Evolutionary conservation across 768 basidiomycete genomes (phyloP).

Genomic region (Myochromella boudieri): DNA sequence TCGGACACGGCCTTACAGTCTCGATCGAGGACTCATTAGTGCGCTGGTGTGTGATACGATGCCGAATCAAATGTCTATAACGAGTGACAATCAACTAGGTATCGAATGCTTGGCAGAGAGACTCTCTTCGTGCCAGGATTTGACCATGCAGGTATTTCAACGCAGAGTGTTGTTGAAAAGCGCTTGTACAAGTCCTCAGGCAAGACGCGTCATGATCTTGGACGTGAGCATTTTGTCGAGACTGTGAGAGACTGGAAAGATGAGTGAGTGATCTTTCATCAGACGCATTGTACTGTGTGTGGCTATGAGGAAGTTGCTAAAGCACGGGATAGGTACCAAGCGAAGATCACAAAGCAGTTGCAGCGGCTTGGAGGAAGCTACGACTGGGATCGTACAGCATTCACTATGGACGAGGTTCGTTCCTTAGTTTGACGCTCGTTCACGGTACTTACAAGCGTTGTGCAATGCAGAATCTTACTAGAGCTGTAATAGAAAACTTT

Average conservation of each 20-base stretch:
- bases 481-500: constrained; percentile 90
- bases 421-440: no score
- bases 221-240: constrained; percentile 86
- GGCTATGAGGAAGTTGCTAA: neutral
- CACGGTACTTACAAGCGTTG: no score
- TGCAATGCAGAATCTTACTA: constrained; percentile 50
- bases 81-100: constrained; percentile 68
- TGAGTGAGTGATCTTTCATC: constrained; percentile 59
- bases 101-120: constrained; percentile 93
- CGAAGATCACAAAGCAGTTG: constrained; percentile 88
- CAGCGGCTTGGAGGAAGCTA: constrained; percentile 88
- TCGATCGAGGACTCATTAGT: constrained; percentile 89
- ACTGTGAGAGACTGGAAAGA: constrained; percentile 97
- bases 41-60: constrained; percentile 64
- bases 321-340: constrained; percentile 68
- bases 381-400: constrained; percentile 93
- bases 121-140: constrained; percentile 92
- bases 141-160: constrained; percentile 98
- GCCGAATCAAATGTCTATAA: no score
- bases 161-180: constrained; percentile 96
- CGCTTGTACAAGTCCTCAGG: constrained; percentile 82
- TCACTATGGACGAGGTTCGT: constrained; percentile 89
- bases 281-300: neutral
- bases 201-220: constrained; percentile 89
- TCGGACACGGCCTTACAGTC: constrained; percentile 90